Evolutionary conservation across 345 rosid genomes (phyloP).

Genomic region (Pistacia integerrima): DNA sequence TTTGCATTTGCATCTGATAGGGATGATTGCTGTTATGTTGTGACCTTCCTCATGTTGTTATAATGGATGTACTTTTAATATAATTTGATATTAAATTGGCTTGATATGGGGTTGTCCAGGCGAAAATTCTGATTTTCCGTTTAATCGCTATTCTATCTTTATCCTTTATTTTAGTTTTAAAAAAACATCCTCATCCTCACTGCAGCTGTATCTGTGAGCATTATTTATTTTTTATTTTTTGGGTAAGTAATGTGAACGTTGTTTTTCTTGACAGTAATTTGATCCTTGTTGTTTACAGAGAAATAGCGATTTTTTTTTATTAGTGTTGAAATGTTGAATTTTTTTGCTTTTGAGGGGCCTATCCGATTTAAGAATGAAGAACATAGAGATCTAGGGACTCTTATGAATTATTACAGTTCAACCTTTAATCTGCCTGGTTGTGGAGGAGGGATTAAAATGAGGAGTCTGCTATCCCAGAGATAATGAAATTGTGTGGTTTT

Average conservation of each 20-base stretch:
- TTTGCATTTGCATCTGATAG: constrained; percentile 5
- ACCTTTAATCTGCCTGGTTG: background rate
- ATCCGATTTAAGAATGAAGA: background rate
- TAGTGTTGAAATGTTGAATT: background rate
- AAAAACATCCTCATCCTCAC: background rate
- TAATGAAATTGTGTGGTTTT: background rate
- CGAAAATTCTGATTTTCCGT: background rate
- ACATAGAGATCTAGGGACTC: background rate
- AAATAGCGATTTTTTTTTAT: background rate
- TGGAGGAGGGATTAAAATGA: too few species aligned
- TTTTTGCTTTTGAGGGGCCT: background rate
- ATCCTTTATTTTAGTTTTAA: background rate
- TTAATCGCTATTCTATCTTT: background rate
- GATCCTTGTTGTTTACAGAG: background rate
- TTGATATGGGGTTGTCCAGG: constrained; percentile 1
- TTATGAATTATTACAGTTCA: background rate
- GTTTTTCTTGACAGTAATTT: background rate
- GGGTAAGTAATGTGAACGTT: too few species aligned
- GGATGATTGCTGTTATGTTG: background rate
- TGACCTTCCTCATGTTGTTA: background rate
- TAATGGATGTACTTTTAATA: background rate
- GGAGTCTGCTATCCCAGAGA: background rate
- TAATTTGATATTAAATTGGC: constrained; percentile 11
- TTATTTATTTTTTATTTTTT: background rate
- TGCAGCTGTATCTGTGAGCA: background rate